Base-by-base conservation (phyloP, 2,329 filamentous ascomycete species). In the Geosmithia morbida region DNA sequence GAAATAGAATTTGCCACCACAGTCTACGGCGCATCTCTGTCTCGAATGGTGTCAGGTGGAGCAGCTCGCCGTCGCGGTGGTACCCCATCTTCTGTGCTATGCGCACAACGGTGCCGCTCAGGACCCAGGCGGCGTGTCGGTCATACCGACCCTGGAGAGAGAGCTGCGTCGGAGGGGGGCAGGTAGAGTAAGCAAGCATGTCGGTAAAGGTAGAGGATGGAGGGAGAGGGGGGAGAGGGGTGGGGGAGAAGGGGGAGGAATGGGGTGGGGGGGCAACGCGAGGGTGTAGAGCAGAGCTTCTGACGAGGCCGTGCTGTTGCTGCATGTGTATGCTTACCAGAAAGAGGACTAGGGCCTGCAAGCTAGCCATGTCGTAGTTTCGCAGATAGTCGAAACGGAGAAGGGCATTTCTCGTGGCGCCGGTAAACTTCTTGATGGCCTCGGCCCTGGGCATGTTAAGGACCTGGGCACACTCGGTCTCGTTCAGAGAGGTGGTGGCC, bases 71-170 rank as follows among this genome's bases (percentile, higher is more conserved):
- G 50, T 84, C 79, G 13, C 75, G 70, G 50, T 83, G 78, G 44
- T 83, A 67, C 1, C 81, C 81, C 69, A 84, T 79, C 56, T 80
- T 79, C 56, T 82, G 75, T 1, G 78, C 79, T 46, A 84, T 77
- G 18, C 81, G 72, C 33, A 84, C 67, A 5, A 77, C 67, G 16
- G 78, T 66, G 4, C 79, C 79, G 46, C 75, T 77, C 19, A 83
- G 56, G 42, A 80, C 71, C 75, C 77, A 81, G 4, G 74, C 66
- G 2, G 74, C 72, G 52, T 80, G 75, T 2, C 71, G 70, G 51
- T 79, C 74, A 54, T 77, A 77, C 6, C 73, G 70, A 33, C 75
- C 74, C 46, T 77, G 69, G 1, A 81, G 63, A 1, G 75, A 76
- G 44, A 74, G 59, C 74, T 79, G 29, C 3, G 14, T 37, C 11